Evolutionary conservation across 2,329 filamentous ascomycete genomes (phyloP), one percentile per base, ranked within the genome.

Genomic region (Sarocladium oryzae): DNA sequence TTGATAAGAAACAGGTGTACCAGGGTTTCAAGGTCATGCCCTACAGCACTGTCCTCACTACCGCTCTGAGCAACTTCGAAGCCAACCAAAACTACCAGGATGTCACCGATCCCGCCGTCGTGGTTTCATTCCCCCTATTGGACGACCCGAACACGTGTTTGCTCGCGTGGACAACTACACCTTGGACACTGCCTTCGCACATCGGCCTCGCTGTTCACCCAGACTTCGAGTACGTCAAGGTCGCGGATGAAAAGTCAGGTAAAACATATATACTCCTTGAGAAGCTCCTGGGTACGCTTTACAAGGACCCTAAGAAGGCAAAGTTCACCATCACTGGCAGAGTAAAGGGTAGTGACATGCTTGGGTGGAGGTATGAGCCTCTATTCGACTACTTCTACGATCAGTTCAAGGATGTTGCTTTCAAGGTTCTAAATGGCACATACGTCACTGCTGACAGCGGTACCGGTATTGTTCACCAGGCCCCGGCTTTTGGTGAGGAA

Each of bases 251-350:
- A 63, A 82, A 81, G 54, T 86, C 86, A 0, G 86, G 86, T 26
- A 92, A 91, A 65, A 80, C 91, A 60, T 96, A 90, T 65, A 84
- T 96, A 54, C 76, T 96, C 35, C 76, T 96, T 20, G 90, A 96
- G 65, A 82, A 88, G 52, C 77, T 93, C 30, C 76, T 96, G 28
- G 78, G 79, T 52, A 92, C 87, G 4, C 75, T 96, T 2, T 96
- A 96, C 74, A 96, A 96, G 68, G 89, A 96, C 58, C 87, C 87
- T 7, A 96, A 96, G 74, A 96, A 96, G 74, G 90, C 90, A 48
- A 95, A 96, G 66, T 96, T 84, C 72, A 89, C 89, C 73, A 76
- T 93, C 49, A 65, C 95, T 13, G 79, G 86, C 56, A 91, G 86
- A 62, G 70, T 95, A 58, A 87, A 84, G 69, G 92, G 92, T 46